These are phyloP conservation scores for Backusella westeae DNA, from an alignment of 192 early-diverging fungal genomes.

Conservation along the genomic window DNA sequence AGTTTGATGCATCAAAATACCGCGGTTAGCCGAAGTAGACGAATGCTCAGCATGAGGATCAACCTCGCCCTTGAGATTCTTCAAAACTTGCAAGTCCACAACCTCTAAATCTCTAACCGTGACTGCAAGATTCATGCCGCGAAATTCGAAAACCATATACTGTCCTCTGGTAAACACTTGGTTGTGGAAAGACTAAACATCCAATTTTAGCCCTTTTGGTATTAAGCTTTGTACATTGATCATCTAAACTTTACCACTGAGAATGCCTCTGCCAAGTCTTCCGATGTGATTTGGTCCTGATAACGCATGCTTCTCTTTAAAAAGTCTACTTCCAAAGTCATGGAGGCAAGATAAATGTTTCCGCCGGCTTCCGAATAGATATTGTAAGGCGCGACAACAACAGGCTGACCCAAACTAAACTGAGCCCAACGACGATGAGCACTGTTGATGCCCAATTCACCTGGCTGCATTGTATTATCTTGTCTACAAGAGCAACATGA, in stretches of 20 bases:
- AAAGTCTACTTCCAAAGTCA: conserved; percentile 62
- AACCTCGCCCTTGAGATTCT: conserved; percentile 37
- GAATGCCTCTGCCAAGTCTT: conserved; percentile 68
- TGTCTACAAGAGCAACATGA: conserved; percentile 30
- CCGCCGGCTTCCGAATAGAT: conserved; percentile 40
- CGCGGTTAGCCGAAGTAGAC: conserved; percentile 39
- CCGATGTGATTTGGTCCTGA: conserved; percentile 64
- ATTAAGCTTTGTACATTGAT: not conserved
- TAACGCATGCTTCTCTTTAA: conserved; percentile 47
- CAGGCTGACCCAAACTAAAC: conserved; percentile 61
- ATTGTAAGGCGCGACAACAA: conserved; percentile 62
- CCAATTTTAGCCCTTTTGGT: not conserved
- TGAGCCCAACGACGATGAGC: conserved; percentile 68
- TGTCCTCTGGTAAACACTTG: conserved; percentile 84
- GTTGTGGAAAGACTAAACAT: conserved; percentile 62
- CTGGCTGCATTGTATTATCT: conserved; percentile 40
- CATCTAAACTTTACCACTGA: conserved; percentile 33
- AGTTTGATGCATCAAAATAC: conserved; percentile 76
- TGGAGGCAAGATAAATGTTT: conserved; percentile 41
- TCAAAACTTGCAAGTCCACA: conserved; percentile 55
- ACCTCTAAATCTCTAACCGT: conserved; percentile 44
- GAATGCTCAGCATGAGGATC: conserved; percentile 10
- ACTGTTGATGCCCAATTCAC: conserved; percentile 51
- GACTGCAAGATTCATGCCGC: conserved; percentile 62
- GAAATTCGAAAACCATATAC: conserved; percentile 78